A percentile compares a stretch with the other conserved stretches of the same genome.
Evolutionary conservation across 805 yeast species (phyloP).

Genomic region (Ogataea glucozyma): DNA sequence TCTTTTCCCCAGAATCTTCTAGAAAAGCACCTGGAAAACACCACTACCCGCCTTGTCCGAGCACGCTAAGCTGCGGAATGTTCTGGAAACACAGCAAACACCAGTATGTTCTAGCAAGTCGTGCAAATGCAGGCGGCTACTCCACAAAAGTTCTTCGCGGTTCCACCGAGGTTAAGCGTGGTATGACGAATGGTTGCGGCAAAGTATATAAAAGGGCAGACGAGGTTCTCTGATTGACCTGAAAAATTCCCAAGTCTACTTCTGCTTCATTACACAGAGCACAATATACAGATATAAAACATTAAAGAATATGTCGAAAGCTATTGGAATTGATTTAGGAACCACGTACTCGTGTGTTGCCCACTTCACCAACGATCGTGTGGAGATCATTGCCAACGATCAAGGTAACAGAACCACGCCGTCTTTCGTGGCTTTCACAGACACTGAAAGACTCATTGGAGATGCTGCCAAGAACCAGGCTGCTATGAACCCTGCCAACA

Average conservation of each 20-base stretch:
- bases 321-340: slow-evolving; percentile 78
- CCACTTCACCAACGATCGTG: slow-evolving; percentile 85
- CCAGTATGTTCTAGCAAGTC: slow-evolving; percentile 3
- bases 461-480: slow-evolving; percentile 98
- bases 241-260: too few species aligned
- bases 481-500: slow-evolving; percentile 86
- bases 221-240: neutral
- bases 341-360: slow-evolving; percentile 95
- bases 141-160: slow-evolving; percentile 3
- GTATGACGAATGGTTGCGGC: slow-evolving; percentile 6
- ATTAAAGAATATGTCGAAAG: slow-evolving; percentile 34
- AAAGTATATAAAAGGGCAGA: slow-evolving; percentile 8
- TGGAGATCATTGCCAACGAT: slow-evolving; percentile 94
- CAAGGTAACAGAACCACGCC: slow-evolving; percentile 99
- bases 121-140: slow-evolving; percentile 2
- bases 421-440: slow-evolving; percentile 93
- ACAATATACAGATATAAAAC: too few species aligned
- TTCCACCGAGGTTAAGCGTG: slow-evolving; percentile 6
- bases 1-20: slow-evolving; percentile 11
- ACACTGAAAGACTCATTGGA: slow-evolving; percentile 89
- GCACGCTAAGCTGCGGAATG: slow-evolving; percentile 7
- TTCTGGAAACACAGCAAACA: slow-evolving; percentile 5
- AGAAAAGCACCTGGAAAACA: slow-evolving; percentile 8
- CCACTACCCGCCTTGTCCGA: neutral
- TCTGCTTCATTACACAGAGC: too few species aligned